Base-by-base conservation (phyloP, 73 alveolate species). In the Paramecium caudatum region DNA sequence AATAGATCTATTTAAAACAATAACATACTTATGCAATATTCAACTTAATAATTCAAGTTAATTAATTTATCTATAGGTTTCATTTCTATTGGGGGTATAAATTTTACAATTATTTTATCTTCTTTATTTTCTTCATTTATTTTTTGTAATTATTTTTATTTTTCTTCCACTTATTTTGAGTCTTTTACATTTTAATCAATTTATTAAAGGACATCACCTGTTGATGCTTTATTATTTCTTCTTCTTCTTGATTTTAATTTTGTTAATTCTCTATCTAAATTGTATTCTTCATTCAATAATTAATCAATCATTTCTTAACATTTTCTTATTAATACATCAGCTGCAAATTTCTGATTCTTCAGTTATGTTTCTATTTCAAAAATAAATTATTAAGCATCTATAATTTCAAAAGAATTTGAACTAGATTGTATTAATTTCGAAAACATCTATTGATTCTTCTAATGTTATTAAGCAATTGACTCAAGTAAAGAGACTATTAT, bases 271-370 rank as follows among this genome's bases (percentile, higher is more conserved):
- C 47, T 74, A 74, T 74, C 88, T 25, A 74, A 74, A 41, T 74
- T 74, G 21, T 17, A 74, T 74, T 74, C 88, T 9, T 74, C 88
- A 41, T 74, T 41, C 47, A 74, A 43, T 41, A 74, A 74, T 21
- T 74, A 17, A 74, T 74, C 88, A 45, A 74, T 36, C 47, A 41
- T 74, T 3, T 30, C 16, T 74, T 74, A 74, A 45, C 62, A 39
- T 74, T 74, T 37, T 21, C 16, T 41, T 15, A 12, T 3, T 16
- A 74, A 23, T n/a, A 19, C 3, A 41, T 74, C 65, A 74, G 16
- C 23, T 21, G 8, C 55, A 21, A 68, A 25, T 41, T 74, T 19
- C 19, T 37, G 88, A 13, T 74, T 21, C 43, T 37, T 74, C 9
- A 74, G 19, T 39, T 19, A 33, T 12, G 8, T 36, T 30, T 27